Conservation (phyloP, 805 yeast genomes). For the Diddensiella santjacobensis region DNA sequence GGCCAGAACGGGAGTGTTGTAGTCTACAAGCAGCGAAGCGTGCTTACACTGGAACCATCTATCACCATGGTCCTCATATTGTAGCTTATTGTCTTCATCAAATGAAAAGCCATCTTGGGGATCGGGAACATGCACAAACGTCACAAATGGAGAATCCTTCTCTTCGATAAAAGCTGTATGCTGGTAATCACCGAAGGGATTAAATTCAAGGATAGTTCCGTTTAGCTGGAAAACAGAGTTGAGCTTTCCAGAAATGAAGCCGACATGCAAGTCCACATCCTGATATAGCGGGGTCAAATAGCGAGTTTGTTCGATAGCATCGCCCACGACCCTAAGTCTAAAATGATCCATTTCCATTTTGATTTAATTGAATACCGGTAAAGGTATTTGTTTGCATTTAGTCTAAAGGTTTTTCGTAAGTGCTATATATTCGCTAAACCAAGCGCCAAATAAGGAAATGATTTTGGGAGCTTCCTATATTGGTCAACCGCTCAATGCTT, state of each 20-base stretch:
- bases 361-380: neutral
- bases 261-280: neutral
- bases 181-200: slow-evolving; percentile 1
- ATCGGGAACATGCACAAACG: neutral
- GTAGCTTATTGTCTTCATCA: neutral
- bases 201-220: neutral
- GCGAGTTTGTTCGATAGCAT: neutral
- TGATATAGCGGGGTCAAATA: neutral
- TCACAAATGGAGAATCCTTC: neutral
- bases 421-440: too few relatives aligned
- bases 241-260: neutral
- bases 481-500: neutral
- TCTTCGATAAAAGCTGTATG: neutral
- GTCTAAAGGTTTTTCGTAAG: too few relatives aligned
- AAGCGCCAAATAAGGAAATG: too few relatives aligned
- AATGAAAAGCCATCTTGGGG: neutral
- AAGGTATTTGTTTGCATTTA: too few relatives aligned
- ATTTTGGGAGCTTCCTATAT: neutral
- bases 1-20: neutral
- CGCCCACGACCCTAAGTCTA: neutral
- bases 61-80: neutral
- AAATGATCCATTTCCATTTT: neutral
- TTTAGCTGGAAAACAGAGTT: neutral
- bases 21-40: neutral
- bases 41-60: neutral